Conservation (phyloP, 2,329 filamentous ascomycete genomes). For the Diplodia mutila region DNA sequence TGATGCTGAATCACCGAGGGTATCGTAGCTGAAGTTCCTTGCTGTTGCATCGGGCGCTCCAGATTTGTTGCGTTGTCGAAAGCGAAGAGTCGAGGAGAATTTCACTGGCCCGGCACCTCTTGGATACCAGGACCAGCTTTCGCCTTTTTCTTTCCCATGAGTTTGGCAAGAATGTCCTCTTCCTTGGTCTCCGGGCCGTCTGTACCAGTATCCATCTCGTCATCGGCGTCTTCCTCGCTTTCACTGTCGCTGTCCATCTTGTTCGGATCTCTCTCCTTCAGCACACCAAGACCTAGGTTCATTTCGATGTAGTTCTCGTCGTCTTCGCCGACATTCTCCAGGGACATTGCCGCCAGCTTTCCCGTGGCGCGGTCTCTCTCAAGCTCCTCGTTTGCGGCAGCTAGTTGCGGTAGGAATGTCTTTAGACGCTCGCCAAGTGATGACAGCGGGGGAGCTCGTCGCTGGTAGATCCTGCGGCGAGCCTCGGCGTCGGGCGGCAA, state of each 20-base stretch:
- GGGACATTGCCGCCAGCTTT: constrained; percentile 40
- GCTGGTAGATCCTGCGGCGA: constrained; percentile 22
- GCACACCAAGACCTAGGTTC: constrained; percentile 53
- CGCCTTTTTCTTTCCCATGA: constrained; percentile 39
- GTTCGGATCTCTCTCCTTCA: constrained; percentile 45
- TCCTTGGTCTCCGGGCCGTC: constrained; percentile 27
- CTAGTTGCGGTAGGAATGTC: constrained; percentile 48
- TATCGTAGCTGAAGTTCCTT: background rate
- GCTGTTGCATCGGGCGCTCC: background rate
- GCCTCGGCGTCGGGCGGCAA: constrained; percentile 4
- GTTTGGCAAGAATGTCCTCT: constrained; percentile 42
- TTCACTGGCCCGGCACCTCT: constrained; percentile 34
- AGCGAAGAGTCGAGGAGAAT: background rate
- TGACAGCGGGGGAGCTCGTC: background rate
- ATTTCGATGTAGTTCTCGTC: constrained; percentile 46
- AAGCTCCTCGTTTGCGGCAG: constrained; percentile 49
- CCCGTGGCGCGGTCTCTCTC: constrained; percentile 46
- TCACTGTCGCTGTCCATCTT: constrained; percentile 31
- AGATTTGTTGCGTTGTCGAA: background rate
- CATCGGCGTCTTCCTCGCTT: constrained; percentile 30
- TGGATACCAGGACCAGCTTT: constrained; percentile 35
- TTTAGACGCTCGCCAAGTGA: constrained; percentile 38
- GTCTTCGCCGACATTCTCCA: constrained; percentile 41
- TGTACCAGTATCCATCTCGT: constrained; percentile 27
- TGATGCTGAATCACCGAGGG: background rate